Conservation (phyloP, 257 asterid genomes). For the Asclepias syriaca region DNA sequence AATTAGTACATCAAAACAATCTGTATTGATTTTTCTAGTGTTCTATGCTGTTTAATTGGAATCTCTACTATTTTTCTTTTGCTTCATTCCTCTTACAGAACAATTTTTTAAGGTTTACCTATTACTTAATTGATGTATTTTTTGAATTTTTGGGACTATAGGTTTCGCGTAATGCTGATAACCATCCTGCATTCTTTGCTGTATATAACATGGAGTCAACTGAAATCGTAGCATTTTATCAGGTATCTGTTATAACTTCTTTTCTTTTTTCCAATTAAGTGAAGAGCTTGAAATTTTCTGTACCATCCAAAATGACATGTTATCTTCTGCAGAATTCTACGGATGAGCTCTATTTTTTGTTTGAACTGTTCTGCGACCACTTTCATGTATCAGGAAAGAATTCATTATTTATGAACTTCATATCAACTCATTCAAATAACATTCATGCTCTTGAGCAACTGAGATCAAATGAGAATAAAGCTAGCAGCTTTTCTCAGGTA, state of each 20-base stretch:
- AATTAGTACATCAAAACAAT: neutral
- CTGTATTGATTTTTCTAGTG: neutral
- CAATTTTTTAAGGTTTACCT: neutral
- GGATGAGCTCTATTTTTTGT: constrained; percentile 76
- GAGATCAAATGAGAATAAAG: constrained; percentile 57
- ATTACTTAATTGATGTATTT: constrained; percentile 17
- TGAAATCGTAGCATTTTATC: constrained; percentile 81
- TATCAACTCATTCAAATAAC: constrained; percentile 83
- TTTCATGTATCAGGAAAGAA: constrained; percentile 72
- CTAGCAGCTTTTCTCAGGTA: constrained; percentile 80
- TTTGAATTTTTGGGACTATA: constrained; percentile 30
- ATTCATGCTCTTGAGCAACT: constrained; percentile 78
- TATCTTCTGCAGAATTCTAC: constrained; percentile 68
- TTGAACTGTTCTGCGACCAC: constrained; percentile 78
- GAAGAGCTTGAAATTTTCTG: neutral
- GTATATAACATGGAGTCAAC: constrained; percentile 96
- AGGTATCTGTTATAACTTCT: constrained; percentile 35
- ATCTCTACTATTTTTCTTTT: neutral
- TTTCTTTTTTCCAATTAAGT: neutral
- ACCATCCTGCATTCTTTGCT: constrained; percentile 91
- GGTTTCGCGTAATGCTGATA: constrained; percentile 80
- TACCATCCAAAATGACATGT: neutral
- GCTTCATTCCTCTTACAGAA: neutral
- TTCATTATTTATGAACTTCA: constrained; percentile 64
- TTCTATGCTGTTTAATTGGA: neutral